phyloP scores from a whole-genome alignment of 306 rosid species.

The Rubus idaeus region DNA sequence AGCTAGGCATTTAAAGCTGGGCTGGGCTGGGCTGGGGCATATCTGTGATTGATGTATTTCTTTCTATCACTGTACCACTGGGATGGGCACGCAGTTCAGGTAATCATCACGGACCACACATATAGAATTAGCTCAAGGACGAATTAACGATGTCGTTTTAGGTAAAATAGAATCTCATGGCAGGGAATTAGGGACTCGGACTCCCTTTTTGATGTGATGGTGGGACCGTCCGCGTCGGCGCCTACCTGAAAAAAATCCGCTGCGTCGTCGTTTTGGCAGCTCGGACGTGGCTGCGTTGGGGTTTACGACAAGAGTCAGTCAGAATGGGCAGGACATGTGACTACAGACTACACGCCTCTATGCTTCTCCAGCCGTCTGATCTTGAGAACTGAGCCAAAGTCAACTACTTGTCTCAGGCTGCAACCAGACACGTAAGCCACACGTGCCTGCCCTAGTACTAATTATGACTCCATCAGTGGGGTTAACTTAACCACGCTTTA shows the following conservation, averaged over 20 bases:
- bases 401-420: background rate
- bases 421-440: slow-evolving; percentile 17
- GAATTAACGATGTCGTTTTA: background rate
- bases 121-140: background rate
- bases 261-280: slow-evolving; percentile 40
- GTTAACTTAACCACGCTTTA: background rate
- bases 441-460: slow-evolving; percentile 23
- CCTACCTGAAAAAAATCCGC: background rate
- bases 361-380: slow-evolving; percentile 26
- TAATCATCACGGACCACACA: background rate
- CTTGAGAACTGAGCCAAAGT: slow-evolving; percentile 14
- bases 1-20: background rate
- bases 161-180: slow-evolving; percentile 5
- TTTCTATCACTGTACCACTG: too few species aligned
- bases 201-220: slow-evolving; percentile 3
- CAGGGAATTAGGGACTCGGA: background rate
- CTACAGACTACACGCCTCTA: background rate
- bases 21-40: too few species aligned
- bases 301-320: slow-evolving; percentile 24
- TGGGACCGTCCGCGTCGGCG: slow-evolving; percentile 37
- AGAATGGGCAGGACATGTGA: slow-evolving; percentile 40
- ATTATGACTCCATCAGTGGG: background rate
- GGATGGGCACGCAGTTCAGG: too few species aligned
- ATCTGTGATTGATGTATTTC: too few species aligned
- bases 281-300: background rate